phyloP scores from a whole-genome alignment of 139 green algal genomes.

The Edaphochlamys debaryana region DNA sequence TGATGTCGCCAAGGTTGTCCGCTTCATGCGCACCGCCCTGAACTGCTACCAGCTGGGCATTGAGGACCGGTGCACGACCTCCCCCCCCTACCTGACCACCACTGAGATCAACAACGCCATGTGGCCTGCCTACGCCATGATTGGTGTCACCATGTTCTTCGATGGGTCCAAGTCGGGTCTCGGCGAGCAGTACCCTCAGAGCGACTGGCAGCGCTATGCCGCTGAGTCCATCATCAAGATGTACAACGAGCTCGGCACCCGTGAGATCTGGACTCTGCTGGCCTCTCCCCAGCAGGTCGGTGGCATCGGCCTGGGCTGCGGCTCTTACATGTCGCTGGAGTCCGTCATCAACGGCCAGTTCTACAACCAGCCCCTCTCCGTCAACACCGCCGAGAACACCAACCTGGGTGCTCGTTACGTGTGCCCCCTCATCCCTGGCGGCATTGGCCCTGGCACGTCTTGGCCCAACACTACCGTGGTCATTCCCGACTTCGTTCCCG shows the following conservation, averaged over 20 bases:
- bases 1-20: not conserved
- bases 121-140: conserved; percentile 13
- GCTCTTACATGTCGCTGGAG: conserved; percentile 21
- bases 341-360: not conserved
- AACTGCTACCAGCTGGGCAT: not conserved
- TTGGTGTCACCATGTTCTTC: conserved; percentile 39
- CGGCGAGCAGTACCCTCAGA: not conserved
- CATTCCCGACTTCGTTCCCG: not conserved
- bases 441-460: not conserved
- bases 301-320: conserved; percentile 7
- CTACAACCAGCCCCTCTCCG: not conserved
- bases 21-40: not conserved
- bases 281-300: not conserved
- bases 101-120: conserved; percentile 37
- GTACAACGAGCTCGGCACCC: not conserved
- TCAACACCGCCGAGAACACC: not conserved
- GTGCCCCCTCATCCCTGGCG: not conserved
- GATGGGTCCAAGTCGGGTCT: not conserved
- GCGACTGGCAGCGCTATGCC: not conserved
- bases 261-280: not conserved
- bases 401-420: conserved; percentile 27
- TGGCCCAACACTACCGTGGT: conserved; percentile 1
- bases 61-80: not conserved
- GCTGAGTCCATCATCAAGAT: not conserved
- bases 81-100: not conserved